Evolutionary conservation across 495 filamentous ascomycete genomes (phyloP).

Genomic region (Penicillium steckii): DNA sequence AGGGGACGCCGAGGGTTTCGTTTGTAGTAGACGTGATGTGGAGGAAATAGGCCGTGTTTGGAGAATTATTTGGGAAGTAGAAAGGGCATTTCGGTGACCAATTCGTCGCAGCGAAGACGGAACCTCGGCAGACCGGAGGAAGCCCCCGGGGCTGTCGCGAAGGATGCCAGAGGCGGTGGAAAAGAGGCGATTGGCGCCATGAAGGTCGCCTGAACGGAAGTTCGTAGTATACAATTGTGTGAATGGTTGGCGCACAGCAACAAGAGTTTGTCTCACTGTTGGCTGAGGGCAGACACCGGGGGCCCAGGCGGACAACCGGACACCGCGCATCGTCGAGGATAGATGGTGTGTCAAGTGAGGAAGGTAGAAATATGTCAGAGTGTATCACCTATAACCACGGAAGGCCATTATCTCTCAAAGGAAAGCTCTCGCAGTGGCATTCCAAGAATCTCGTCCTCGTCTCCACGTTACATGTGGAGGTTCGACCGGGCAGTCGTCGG

Average conservation of each 20-base stretch:
- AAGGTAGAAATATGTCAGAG: background rate
- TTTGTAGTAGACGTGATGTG: slow-evolving; percentile 26
- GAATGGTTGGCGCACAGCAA: slow-evolving; percentile 20
- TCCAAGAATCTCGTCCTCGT: slow-evolving; percentile 5
- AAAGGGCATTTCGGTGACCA: slow-evolving; percentile 9
- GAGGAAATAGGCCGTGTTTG: slow-evolving; percentile 31
- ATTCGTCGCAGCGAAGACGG: slow-evolving; percentile 17
- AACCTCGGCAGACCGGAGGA: slow-evolving; percentile 13
- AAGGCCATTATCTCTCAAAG: slow-evolving; percentile 38
- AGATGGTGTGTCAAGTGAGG: slow-evolving; percentile 14
- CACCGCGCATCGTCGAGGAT: slow-evolving; percentile 41
- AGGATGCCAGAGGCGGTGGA: slow-evolving; percentile 23
- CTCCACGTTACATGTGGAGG: slow-evolving; percentile 22
- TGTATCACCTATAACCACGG: slow-evolving; percentile 25
- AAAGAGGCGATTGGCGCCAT: slow-evolving; percentile 20
- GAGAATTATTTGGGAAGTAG: slow-evolving; percentile 18
- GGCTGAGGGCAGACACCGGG: slow-evolving; percentile 31
- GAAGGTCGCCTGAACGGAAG: slow-evolving; percentile 1
- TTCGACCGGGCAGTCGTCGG: no score
- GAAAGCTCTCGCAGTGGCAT: slow-evolving; percentile 3
- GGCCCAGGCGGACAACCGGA: slow-evolving; percentile 38
- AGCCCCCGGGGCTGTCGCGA: slow-evolving; percentile 15
- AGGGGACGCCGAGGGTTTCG: slow-evolving; percentile 18
- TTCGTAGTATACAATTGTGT: slow-evolving; percentile 6
- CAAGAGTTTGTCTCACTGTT: slow-evolving; percentile 17